A percentile compares a stretch with the other conserved stretches of the same genome.
phyloP scores from a whole-genome alignment of 2,329 filamentous ascomycete species.

The Fusarium nodosum region DNA sequence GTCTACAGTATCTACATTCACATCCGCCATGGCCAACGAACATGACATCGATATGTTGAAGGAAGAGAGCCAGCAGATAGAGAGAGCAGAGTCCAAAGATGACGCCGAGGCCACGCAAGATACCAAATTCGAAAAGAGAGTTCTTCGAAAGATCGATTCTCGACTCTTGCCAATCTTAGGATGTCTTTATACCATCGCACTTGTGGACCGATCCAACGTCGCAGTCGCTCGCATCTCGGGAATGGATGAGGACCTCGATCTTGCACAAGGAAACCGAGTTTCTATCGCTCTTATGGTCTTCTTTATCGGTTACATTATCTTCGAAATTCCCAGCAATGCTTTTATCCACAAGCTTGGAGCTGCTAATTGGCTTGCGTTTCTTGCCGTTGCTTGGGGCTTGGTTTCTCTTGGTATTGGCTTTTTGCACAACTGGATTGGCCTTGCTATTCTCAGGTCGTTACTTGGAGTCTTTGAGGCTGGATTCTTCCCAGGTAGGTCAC shows the following conservation, averaged over 20 bases:
- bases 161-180: constrained; percentile 33
- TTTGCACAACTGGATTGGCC: constrained; percentile 19
- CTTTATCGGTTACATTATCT: constrained; percentile 38
- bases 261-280: constrained; percentile 13
- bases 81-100: neutral
- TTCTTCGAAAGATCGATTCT: constrained; percentile 28
- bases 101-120: neutral
- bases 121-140: constrained; percentile 30
- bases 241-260: constrained; percentile 33
- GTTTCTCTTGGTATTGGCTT: constrained; percentile 37
- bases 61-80: constrained; percentile 13
- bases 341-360: constrained; percentile 38
- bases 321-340: constrained; percentile 35
- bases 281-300: constrained; percentile 37
- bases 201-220: constrained; percentile 36
- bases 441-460: constrained; percentile 21
- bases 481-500: constrained; percentile 26
- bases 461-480: constrained; percentile 38
- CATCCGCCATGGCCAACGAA: neutral
- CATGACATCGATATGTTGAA: constrained; percentile 12
- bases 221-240: constrained; percentile 37
- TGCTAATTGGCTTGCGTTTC: constrained; percentile 38
- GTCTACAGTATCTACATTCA: neutral
- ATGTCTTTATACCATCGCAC: constrained; percentile 37
- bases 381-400: constrained; percentile 25